Evolutionary conservation across 2,329 filamentous ascomycete species (phyloP), one percentile per base, ranked within the genome.

Genomic region (Zasmidium citrigriseum): DNA sequence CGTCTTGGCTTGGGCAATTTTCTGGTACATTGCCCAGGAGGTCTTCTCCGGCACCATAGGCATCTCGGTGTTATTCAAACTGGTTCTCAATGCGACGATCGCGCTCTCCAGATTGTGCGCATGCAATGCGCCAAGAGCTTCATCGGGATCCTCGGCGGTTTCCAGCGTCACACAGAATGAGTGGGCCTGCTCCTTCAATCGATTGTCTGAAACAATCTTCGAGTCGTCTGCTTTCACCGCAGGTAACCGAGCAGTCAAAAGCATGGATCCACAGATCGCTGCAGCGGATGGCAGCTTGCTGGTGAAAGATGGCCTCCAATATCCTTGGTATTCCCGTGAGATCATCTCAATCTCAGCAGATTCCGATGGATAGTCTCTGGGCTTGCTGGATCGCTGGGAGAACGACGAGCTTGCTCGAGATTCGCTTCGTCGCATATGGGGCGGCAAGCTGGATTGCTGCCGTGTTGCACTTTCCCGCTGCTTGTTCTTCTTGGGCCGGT

Each of bases 301-400:
- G 46, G 51, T 49, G 23, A 61, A 61, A 9, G 61, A 58, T 14
- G 56, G 53, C 21, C 55, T 54, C 59, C 59, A 61, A 29, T 64
- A 64, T 27, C 61, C 61, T 44, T 55, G 56, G 18, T 59, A 58
- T 27, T 60, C 52, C 53, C 58, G 21, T 10, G 58, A 46, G 27
- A 49, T 54, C 61, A 64, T 61, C 21, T 64, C 61, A 4, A 64
- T 58, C 29, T 64, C 61, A 4, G 59, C 59, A 12, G 29, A 29
- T 4, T 24, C 25, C 4, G 49, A 41, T 20, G 54, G 46, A 3
- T 18, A 10, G 24, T 57, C 22, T 5, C 44, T 45, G n/a, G 34
- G 41, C 7, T 34, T 38, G 12, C 25, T 4, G 4, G 49, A 52
- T 14, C 25, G 49, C 49, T 41, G 25, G 14, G 49, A 52, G 38